Evolutionary conservation across 2,329 filamentous ascomycete species (phyloP), one percentile per base, ranked within the genome.

Genomic region (Sarocladiaceae sp.): DNA sequence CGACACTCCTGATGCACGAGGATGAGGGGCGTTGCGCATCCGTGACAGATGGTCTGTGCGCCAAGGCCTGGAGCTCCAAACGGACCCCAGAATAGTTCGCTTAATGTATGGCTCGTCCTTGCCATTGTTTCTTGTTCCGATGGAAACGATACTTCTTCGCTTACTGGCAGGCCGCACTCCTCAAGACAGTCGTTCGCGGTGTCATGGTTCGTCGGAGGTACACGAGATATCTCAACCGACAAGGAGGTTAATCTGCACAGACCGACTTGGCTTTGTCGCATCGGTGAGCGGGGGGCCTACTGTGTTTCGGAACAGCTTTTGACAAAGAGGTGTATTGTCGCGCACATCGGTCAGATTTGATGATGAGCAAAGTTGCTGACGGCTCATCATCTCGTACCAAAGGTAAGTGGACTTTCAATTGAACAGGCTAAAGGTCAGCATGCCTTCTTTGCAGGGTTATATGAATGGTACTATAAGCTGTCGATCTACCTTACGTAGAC

Each of bases 1-100:
- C 47, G 49, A 52, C 50, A 49, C 27, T 47, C 27, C 46, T 52
- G 47, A 48, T 18, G 47, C 47, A 48, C 33, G 21, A 45, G 19
- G 23, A 29, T 11, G 37, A 41, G 37, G 37, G 23, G 37, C 23
- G 5, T 24, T 27, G 9, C 23, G 18, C 21, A 41, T 41, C 37
- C 23, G 37, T 19, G 37, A 41, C 37, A 41, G 37, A 18, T 12
- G 13, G 26, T 41, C 37, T 41, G 37, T 21, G 37, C 37, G 37
- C 37, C 37, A 21, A 41, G 37, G 18, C 4, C 9, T 4, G 31
- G 35, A 24, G 43, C 31, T 37, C 32, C 32, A 11, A 18, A 39
- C 15, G n/a, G 24, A 27, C n/a, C 37, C 24, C n/a, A 29, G 24
- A 13, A 7, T 27, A 11, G 13, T 18, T 12, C 10, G 3, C 37